Evolutionary conservation across 805 yeast genomes (phyloP).

Genomic region (Yamadazyma sp.): DNA sequence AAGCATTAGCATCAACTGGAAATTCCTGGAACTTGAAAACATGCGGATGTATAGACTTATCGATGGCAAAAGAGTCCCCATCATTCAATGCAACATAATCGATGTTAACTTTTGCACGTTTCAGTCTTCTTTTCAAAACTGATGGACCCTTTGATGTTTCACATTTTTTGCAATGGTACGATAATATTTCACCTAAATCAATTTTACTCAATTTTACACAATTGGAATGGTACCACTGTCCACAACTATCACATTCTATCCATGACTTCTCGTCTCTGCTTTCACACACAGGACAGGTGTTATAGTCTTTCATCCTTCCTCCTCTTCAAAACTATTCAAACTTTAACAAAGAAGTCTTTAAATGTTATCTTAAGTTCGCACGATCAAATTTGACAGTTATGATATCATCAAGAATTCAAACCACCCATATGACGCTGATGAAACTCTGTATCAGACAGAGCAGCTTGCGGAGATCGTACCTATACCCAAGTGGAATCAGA

Average conservation of each 20-base stretch:
- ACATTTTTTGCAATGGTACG: constrained; percentile 59
- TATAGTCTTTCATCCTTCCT: background rate
- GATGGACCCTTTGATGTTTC: constrained; percentile 46
- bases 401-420: no score
- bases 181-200: constrained; percentile 37
- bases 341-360: no score
- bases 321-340: no score
- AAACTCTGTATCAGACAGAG: no score
- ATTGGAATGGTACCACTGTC: constrained; percentile 51
- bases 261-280: constrained; percentile 25
- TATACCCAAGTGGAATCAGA: no score
- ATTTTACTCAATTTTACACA: constrained; percentile 41
- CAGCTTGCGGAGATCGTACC: no score
- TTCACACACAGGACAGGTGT: constrained; percentile 23
- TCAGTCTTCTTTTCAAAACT: constrained; percentile 48
- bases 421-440: no score
- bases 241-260: constrained; percentile 58
- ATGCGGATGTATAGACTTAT: constrained; percentile 52
- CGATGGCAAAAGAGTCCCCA: constrained; percentile 55
- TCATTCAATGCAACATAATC: constrained; percentile 80
- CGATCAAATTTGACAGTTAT: no score
- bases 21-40: constrained; percentile 31
- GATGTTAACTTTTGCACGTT: constrained; percentile 50
- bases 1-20: constrained; percentile 20
- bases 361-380: no score